Conservation (phyloP, 176 grass and related monocot species). For the Cocos nucifera region DNA sequence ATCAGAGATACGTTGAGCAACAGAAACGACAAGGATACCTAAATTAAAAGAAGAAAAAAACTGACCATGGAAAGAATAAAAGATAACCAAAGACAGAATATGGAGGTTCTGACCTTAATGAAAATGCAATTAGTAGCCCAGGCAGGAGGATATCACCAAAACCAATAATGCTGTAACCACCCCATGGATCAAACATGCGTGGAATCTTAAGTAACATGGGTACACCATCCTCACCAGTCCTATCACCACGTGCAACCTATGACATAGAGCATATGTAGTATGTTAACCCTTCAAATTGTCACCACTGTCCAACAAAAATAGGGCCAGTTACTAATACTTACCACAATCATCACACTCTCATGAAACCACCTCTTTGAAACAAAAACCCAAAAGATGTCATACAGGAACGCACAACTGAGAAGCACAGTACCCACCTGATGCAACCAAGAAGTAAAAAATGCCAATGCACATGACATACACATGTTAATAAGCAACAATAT, state of each 20-base stretch:
- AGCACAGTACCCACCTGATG: conserved; percentile 75
- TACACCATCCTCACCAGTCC: conserved; percentile 94
- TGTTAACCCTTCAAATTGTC: conserved; percentile 6
- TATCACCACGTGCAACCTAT: conserved; percentile 94
- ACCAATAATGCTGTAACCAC: conserved; percentile 93
- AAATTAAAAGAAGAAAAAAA: too few species aligned
- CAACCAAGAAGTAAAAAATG: background rate
- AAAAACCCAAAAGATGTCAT: conserved; percentile 99
- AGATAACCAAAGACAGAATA: background rate
- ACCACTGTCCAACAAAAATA: background rate
- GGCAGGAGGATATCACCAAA: conserved; percentile 99
- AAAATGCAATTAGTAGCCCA: conserved; percentile 86
- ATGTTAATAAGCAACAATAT: background rate
- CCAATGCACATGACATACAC: background rate
- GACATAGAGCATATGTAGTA: background rate
- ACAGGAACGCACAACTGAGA: conserved; percentile 84
- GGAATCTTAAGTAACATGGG: conserved; percentile 96
- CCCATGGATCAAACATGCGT: conserved; percentile 97
- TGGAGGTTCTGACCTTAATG: conserved; percentile 48
- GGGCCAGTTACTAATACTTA: conserved; percentile 31
- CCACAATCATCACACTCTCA: conserved; percentile 99
- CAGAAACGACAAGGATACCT: too few species aligned
- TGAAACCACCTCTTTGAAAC: conserved; percentile 92
- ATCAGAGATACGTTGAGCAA: too few species aligned
- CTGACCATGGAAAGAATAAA: too few species aligned